Conservation (phyloP, 257 asterid species). For the Plectranthus barbatus region DNA sequence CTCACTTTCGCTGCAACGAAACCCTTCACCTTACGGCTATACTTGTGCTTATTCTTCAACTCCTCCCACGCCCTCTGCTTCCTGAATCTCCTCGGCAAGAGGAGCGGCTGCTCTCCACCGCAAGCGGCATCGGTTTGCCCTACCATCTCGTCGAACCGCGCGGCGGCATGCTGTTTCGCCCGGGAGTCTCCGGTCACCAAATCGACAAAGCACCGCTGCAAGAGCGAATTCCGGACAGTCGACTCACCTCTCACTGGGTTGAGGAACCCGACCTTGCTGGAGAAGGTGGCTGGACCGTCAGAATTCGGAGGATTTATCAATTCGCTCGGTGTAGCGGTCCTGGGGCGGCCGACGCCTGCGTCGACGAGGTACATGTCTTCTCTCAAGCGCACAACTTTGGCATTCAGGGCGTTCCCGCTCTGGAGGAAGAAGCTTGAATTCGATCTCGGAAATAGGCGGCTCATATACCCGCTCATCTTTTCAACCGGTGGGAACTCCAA, state of each 20-base stretch:
- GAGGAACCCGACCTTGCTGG: slow-evolving; percentile 35
- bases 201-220: slow-evolving; percentile 52
- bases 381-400: slow-evolving; percentile 33
- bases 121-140: slow-evolving; percentile 28
- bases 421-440: slow-evolving; percentile 44
- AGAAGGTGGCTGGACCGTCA: slow-evolving; percentile 20
- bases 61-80: slow-evolving; percentile 36
- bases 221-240: slow-evolving; percentile 10
- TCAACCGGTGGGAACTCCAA: not conserved
- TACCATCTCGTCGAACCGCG: slow-evolving; percentile 28
- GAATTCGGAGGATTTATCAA: slow-evolving; percentile 20
- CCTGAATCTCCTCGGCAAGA: slow-evolving; percentile 43
- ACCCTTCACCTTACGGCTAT: slow-evolving; percentile 37
- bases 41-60: slow-evolving; percentile 26
- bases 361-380: slow-evolving; percentile 37
- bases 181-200: slow-evolving; percentile 35
- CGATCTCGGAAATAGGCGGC: slow-evolving; percentile 36
- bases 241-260: slow-evolving; percentile 18
- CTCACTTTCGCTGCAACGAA: slow-evolving; percentile 36
- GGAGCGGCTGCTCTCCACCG: slow-evolving; percentile 40
- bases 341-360: slow-evolving; percentile 38
- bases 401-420: slow-evolving; percentile 29
- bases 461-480: slow-evolving; percentile 44
- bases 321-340: slow-evolving; percentile 31
- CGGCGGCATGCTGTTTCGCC: slow-evolving; percentile 29